phyloP scores from a whole-genome alignment of 2,329 filamentous ascomycete species.

The Fusarium sublunatum region DNA sequence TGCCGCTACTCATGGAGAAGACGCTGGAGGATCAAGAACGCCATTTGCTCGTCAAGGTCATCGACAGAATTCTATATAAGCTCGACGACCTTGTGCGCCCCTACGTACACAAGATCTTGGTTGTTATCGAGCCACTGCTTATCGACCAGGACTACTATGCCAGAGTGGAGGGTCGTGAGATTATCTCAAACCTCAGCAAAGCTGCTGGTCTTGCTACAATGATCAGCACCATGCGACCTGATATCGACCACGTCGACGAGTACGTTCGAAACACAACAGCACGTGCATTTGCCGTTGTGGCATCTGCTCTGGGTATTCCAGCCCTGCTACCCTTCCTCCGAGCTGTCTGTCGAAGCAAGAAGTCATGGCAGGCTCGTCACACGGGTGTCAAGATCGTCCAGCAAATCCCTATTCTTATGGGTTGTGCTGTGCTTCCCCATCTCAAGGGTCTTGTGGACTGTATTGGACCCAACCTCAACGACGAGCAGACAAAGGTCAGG shows the following conservation, averaged over 20 bases:
- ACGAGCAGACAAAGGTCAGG: constrained; percentile 97
- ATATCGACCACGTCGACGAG: constrained; percentile 98
- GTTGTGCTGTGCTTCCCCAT: constrained; percentile 94
- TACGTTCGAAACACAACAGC: constrained; percentile 99
- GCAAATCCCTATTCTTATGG: constrained; percentile 98
- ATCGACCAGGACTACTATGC: constrained; percentile 99
- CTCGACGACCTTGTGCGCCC: constrained; percentile 95
- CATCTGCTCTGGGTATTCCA: constrained; percentile 94
- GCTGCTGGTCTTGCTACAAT: constrained; percentile 96
- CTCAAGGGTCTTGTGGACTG: constrained; percentile 96
- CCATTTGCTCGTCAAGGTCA: constrained; percentile 98
- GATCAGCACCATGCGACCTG: constrained; percentile 99
- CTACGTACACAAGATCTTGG: constrained; percentile 97
- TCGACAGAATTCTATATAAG: constrained; percentile 98
- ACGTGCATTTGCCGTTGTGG: constrained; percentile 95
- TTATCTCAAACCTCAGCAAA: constrained; percentile 97
- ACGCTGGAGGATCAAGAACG: constrained; percentile 97
- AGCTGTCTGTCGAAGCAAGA: constrained; percentile 97
- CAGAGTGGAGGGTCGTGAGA: constrained; percentile 96
- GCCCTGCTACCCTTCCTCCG: constrained; percentile 93
- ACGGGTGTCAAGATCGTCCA: constrained; percentile 99
- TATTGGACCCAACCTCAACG: constrained; percentile 94
- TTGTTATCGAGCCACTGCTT: constrained; percentile 98
- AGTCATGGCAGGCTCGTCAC: constrained; percentile 98
- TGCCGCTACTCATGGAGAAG: constrained; percentile 98